phyloP scores from a whole-genome alignment of 2,329 filamentous ascomycete species.

The Ilyonectria mors-panacis region DNA sequence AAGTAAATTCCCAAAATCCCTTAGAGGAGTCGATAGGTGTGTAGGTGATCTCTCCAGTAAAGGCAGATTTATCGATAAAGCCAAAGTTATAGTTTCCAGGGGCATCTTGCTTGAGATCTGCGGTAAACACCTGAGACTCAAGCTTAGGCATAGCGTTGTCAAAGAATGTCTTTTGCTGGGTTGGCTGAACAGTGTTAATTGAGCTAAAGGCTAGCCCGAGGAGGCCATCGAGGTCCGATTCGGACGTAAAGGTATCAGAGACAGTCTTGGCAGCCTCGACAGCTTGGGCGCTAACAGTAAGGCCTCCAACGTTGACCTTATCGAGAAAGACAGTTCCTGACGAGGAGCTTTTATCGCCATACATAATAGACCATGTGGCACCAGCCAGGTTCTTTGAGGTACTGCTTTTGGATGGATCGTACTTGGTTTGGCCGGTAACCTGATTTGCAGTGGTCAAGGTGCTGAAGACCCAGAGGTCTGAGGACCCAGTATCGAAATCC shows the following conservation, averaged over 20 bases:
- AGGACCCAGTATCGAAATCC: conserved; percentile 63
- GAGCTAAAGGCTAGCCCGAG: conserved; percentile 60
- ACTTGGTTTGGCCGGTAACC: conserved; percentile 55
- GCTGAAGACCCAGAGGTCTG: conserved; percentile 65
- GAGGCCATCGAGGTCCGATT: conserved; percentile 58
- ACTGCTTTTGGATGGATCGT: conserved; percentile 56
- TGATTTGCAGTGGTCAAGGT: conserved; percentile 57
- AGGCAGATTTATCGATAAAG: conserved; percentile 74
- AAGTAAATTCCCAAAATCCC: conserved; percentile 76
- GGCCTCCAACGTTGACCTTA: conserved; percentile 58
- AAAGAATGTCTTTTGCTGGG: conserved; percentile 60
- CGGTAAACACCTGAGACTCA: conserved; percentile 71
- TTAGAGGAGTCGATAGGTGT: conserved; percentile 71
- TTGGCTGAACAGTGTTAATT: conserved; percentile 60
- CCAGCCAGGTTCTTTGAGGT: conserved; percentile 55
- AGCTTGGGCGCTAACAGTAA: conserved; percentile 58
- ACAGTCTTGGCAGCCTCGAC: conserved; percentile 60
- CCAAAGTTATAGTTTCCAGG: conserved; percentile 82
- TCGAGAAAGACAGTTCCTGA: conserved; percentile 61
- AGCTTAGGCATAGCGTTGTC: conserved; percentile 49
- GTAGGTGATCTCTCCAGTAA: conserved; percentile 74
- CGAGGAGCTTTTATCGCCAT: conserved; percentile 61
- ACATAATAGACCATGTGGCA: conserved; percentile 58
- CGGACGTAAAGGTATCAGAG: conserved; percentile 57
- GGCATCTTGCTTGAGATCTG: conserved; percentile 70